These are phyloP conservation scores for Lasiosphaeria miniovina DNA, from an alignment of 495 filamentous ascomycete species.

Conservation along the genomic window DNA sequence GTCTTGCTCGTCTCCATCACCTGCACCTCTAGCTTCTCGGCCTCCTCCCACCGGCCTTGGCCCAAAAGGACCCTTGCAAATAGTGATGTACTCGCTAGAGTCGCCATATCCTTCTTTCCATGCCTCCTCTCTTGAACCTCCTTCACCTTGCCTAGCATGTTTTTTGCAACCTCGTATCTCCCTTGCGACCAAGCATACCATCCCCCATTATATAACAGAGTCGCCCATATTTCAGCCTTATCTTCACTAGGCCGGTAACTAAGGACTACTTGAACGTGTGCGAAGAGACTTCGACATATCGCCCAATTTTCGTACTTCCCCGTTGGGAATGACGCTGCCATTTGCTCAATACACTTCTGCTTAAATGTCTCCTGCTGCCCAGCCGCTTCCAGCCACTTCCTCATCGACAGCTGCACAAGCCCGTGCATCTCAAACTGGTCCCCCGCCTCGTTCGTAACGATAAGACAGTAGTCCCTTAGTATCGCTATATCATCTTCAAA, in stretches of 20 bases:
- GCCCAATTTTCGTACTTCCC: slow-evolving; percentile 21
- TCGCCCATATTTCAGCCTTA: slow-evolving; percentile 10
- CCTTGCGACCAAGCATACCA: slow-evolving; percentile 20
- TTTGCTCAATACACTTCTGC: slow-evolving; percentile 26
- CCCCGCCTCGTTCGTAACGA: slow-evolving; percentile 22
- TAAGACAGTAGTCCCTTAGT: slow-evolving; percentile 41
- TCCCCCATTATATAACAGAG: slow-evolving; percentile 15
- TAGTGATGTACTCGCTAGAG: slow-evolving; percentile 22
- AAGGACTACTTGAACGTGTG: slow-evolving; percentile 12
- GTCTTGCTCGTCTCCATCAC: too few relatives aligned
- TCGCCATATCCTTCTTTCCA: slow-evolving; percentile 34
- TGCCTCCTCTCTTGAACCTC: slow-evolving; percentile 20
- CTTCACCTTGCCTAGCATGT: slow-evolving; percentile 10
- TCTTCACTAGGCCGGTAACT: slow-evolving; percentile 12
- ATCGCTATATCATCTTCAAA: slow-evolving; percentile 44
- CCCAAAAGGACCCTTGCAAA: slow-evolving; percentile 18
- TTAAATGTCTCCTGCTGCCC: too few relatives aligned
- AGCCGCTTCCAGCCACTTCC: too few relatives aligned
- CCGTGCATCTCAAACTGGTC: slow-evolving; percentile 27
- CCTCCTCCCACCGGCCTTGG: too few relatives aligned
- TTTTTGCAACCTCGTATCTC: slow-evolving; percentile 14
- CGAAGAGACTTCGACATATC: background rate
- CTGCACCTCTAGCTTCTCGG: too few relatives aligned
- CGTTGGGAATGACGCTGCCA: slow-evolving; percentile 37
- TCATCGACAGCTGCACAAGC: too few relatives aligned